These are phyloP conservation scores for Mycena crocata DNA, from an alignment of 768 basidiomycete species.

Conservation along the genomic window DNA sequence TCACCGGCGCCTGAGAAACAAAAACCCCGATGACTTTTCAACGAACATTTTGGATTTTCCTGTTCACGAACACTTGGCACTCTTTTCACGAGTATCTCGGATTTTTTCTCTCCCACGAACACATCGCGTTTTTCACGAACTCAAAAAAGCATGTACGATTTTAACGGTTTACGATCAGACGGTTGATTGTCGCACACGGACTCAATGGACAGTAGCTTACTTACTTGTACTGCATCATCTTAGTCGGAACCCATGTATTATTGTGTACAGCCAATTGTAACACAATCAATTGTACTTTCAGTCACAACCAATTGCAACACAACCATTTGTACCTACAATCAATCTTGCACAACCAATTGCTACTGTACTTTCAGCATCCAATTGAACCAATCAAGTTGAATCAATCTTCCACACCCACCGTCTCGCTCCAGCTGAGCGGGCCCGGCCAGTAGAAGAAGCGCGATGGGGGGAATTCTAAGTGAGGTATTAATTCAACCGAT, in stretches of 20 bases:
- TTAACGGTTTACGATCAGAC: too few species aligned
- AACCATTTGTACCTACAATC: too few species aligned
- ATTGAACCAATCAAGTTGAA: too few species aligned
- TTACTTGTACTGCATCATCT: neutral
- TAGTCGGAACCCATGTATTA: slow-evolving; percentile 7
- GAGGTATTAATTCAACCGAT: too few species aligned
- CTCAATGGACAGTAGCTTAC: neutral
- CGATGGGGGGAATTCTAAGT: neutral
- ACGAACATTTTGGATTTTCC: too few species aligned
- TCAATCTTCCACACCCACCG: neutral
- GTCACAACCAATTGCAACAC: too few species aligned
- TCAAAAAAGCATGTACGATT: neutral
- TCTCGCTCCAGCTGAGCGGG: slow-evolving; percentile 3
- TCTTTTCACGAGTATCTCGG: too few species aligned
- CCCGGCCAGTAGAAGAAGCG: slow-evolving; percentile 25
- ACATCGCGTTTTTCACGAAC: neutral
- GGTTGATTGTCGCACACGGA: neutral
- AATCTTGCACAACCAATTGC: too few species aligned
- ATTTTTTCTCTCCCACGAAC: too few species aligned
- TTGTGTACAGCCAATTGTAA: neutral
- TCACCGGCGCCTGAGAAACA: slow-evolving; percentile 28
- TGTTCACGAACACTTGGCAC: too few species aligned
- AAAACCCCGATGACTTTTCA: too few species aligned
- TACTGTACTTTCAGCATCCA: too few species aligned
- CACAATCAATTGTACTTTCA: neutral